Base-by-base conservation (phyloP, 495 filamentous ascomycete genomes). In the Lasiosphaeriaceae sp. region DNA sequence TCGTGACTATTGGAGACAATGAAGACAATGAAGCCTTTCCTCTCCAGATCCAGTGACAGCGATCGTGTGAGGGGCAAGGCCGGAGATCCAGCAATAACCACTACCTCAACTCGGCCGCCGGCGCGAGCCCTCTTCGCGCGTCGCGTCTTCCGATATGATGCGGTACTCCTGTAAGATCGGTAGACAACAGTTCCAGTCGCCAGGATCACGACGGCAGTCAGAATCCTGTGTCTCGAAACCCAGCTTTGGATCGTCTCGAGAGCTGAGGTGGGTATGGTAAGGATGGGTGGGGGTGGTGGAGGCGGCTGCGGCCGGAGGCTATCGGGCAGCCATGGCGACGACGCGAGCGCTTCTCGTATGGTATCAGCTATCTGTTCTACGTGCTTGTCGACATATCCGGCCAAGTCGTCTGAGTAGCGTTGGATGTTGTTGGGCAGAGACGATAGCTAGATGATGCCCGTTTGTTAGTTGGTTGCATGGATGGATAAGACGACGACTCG, bases 11-110 rank as follows among this genome's bases (percentile, higher is more conserved):
- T 86, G 57, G 90, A 91, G 0, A 94, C 87, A 49, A 98, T 77
- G 65, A 89, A 97, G 21, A 97, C 92, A 47, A 97, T 89, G 66
- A 96, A 97, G 14, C 95, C 95, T 50, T 92, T 83, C 50, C 91
- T 82, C 70, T 97, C 94, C 54, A 98, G 67, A 63, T 97, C 95
- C 24, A 89, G 66, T 1, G 90, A 83, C 55, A 98, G 81, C 16
- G 89, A 88, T 57, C 85, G 82, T 1, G 89, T 90, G 63, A 96
- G 77, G 19, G 91, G 89, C 56, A 94, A 84, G 57, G 86, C 82
- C 5, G 90, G 85, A 1, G 88, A 87, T 39, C 94, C 92, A 31
- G 90, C 90, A 57, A 98, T 75, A 16, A 96, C 88, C 46, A 98
- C 87, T 26, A 97, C 92, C 65, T 97, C 94, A 49, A 86, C 83